A percentile compares a stretch with the other conserved stretches of the same genome.
phyloP scores from a whole-genome alignment of 1,139 yeast genomes.

The Yamadazyma songkhlaensis region DNA sequence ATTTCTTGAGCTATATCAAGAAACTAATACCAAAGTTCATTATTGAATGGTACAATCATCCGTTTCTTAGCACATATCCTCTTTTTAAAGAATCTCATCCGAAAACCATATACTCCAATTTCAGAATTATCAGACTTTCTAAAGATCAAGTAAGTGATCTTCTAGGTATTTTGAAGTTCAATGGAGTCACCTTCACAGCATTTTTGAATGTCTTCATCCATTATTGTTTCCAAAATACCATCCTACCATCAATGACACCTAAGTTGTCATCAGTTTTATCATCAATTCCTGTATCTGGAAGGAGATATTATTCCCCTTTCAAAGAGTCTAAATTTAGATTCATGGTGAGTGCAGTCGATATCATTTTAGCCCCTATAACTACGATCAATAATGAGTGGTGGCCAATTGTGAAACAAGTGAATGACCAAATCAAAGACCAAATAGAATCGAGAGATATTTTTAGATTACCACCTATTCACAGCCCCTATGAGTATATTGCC shows the following conservation, averaged over 20 bases:
- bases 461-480: slow-evolving; percentile 18
- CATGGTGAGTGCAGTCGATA: slow-evolving; percentile 15
- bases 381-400: slow-evolving; percentile 8
- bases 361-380: slow-evolving; percentile 14
- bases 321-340: slow-evolving; percentile 18
- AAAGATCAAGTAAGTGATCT: slow-evolving; percentile 12
- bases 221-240: slow-evolving; percentile 20
- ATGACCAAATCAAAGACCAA: slow-evolving; percentile 9
- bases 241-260: slow-evolving; percentile 12
- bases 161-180: slow-evolving; percentile 13
- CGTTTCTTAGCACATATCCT: slow-evolving; percentile 16
- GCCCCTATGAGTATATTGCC: slow-evolving; percentile 12
- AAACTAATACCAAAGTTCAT: slow-evolving; percentile 6
- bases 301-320: slow-evolving; percentile 21
- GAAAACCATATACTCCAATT: slow-evolving; percentile 11
- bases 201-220: slow-evolving; percentile 18
- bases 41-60: slow-evolving; percentile 9
- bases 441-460: slow-evolving; percentile 13
- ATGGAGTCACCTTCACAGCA: slow-evolving; percentile 26
- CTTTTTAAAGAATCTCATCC: slow-evolving; percentile 13
- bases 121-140: slow-evolving; percentile 15
- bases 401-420: slow-evolving; percentile 9
- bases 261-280: slow-evolving; percentile 12
- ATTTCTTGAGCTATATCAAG: neutral
- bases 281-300: slow-evolving; percentile 22